These are phyloP conservation scores for Rhodotorula sp. DNA, from an alignment of 1,284 basidiomycete genomes.

Conservation along the genomic window DNA sequence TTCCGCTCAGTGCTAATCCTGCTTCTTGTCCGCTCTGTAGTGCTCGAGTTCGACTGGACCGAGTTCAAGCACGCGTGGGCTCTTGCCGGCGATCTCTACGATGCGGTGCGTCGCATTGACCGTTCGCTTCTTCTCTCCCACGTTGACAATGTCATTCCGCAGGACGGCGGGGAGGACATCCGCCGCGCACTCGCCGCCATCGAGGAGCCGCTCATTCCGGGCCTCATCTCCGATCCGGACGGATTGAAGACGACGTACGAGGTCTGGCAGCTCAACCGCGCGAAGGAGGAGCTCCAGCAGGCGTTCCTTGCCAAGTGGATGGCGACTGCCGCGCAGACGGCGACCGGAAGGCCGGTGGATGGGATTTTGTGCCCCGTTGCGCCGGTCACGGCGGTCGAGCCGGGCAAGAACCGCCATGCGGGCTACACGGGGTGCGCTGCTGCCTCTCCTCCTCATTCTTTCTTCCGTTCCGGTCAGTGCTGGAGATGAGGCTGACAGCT, in stretches of 20 bases:
- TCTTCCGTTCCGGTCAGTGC: background rate
- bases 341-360: conserved; percentile 60
- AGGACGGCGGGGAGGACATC: conserved; percentile 39
- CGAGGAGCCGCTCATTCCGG: conserved; percentile 43
- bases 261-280: conserved; percentile 57
- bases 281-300: conserved; percentile 56
- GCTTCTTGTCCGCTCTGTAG: conserved; percentile 56
- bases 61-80: conserved; percentile 46
- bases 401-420: background rate
- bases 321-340: conserved; percentile 54
- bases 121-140: background rate
- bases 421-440: conserved; percentile 10
- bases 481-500: background rate
- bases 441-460: background rate
- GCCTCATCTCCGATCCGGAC: conserved; percentile 6
- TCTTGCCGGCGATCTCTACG: conserved; percentile 34
- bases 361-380: conserved; percentile 57
- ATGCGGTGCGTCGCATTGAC: background rate
- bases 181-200: conserved; percentile 33
- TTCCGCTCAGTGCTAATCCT: no score
- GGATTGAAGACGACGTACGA: conserved; percentile 54
- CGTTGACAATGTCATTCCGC: background rate
- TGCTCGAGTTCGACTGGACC: conserved; percentile 30
- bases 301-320: conserved; percentile 62
- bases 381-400: conserved; percentile 2